Percentiles rank a stretch among this genome's conserved stretches.
Conservation (phyloP, 768 basidiomycete species). For the Guyanaporus albipodus region DNA sequence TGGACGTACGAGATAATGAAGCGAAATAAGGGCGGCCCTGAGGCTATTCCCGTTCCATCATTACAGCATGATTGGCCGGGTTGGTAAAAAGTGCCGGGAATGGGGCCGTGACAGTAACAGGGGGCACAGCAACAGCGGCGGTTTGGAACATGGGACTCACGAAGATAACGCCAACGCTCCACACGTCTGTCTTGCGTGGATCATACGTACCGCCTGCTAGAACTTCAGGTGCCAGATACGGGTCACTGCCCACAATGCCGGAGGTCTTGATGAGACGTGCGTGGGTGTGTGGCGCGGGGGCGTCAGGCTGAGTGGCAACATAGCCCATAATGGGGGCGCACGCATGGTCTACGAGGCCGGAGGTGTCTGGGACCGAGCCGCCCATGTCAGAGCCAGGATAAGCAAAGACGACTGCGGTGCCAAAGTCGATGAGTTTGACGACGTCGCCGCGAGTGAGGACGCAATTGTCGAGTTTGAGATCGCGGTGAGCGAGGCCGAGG, state of each 20-base stretch:
- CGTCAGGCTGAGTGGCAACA: conserved; percentile 17
- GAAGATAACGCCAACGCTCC: conserved; percentile 98
- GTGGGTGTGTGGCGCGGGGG: conserved; percentile 38
- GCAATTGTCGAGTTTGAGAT: conserved; percentile 99
- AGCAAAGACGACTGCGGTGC: conserved; percentile 99
- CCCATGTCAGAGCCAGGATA: conserved; percentile 82
- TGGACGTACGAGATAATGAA: conserved; percentile 3
- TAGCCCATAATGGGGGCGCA: conserved; percentile 18
- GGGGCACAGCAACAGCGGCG: neutral
- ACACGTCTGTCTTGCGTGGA: conserved; percentile 96
- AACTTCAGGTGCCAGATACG: conserved; percentile 97
- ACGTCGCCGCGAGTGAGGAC: conserved; percentile 96
- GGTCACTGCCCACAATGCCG: conserved; percentile 95
- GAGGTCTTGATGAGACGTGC: conserved; percentile 55
- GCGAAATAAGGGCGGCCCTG: conserved; percentile 3
- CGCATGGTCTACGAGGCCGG: conserved; percentile 2
- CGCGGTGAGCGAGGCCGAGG: conserved; percentile 95
- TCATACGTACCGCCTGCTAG: conserved; percentile 79
- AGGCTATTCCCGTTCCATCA: conserved; percentile 1
- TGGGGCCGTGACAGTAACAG: too few species aligned
- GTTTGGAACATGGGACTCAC: conserved; percentile 44
- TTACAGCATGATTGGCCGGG: neutral
- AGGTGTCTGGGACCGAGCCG: conserved; percentile 27
- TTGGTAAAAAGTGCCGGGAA: neutral
- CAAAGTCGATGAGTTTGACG: conserved; percentile 99